Evolutionary conservation across 2,329 filamentous ascomycete genomes (phyloP).

Genomic region (Diaporthe eres): DNA sequence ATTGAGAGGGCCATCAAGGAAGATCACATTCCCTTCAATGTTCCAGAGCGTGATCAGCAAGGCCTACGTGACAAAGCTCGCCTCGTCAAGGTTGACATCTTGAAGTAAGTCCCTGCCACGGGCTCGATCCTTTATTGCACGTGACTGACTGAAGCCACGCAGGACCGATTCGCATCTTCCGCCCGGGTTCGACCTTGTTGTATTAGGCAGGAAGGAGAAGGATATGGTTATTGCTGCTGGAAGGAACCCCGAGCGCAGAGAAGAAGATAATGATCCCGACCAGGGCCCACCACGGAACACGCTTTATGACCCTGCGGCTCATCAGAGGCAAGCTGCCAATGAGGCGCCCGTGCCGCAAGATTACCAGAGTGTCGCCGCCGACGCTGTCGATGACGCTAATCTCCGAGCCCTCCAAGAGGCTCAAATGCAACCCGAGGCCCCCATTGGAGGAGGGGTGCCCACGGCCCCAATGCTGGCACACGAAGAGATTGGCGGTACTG

Average conservation of each 20-base stretch:
- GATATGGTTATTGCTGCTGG: slow-evolving; percentile 55
- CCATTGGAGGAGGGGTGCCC: slow-evolving; percentile 23
- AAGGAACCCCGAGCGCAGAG: slow-evolving; percentile 65
- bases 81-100: slow-evolving; percentile 67
- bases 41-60: slow-evolving; percentile 64
- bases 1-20: slow-evolving; percentile 52
- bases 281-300: slow-evolving; percentile 57
- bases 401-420: slow-evolving; percentile 40
- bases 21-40: slow-evolving; percentile 55
- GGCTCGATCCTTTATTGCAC: background rate
- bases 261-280: slow-evolving; percentile 59
- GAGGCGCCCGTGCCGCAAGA: slow-evolving; percentile 8
- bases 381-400: slow-evolving; percentile 26
- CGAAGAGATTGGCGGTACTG: slow-evolving; percentile 5
- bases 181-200: slow-evolving; percentile 63
- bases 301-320: slow-evolving; percentile 15
- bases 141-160: background rate
- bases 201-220: slow-evolving; percentile 65
- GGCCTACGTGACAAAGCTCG: slow-evolving; percentile 71
- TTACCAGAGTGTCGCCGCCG: slow-evolving; percentile 12
- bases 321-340: slow-evolving; percentile 13
- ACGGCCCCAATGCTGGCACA: slow-evolving; percentile 39
- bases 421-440: slow-evolving; percentile 37
- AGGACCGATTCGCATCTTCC: slow-evolving; percentile 61
- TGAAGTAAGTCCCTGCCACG: slow-evolving; percentile 53